Percentiles rank a stretch among this genome's conserved stretches.
phyloP scores from a whole-genome alignment of 2,329 filamentous ascomycete genomes.

The Proliferodiscus dingleyae region DNA sequence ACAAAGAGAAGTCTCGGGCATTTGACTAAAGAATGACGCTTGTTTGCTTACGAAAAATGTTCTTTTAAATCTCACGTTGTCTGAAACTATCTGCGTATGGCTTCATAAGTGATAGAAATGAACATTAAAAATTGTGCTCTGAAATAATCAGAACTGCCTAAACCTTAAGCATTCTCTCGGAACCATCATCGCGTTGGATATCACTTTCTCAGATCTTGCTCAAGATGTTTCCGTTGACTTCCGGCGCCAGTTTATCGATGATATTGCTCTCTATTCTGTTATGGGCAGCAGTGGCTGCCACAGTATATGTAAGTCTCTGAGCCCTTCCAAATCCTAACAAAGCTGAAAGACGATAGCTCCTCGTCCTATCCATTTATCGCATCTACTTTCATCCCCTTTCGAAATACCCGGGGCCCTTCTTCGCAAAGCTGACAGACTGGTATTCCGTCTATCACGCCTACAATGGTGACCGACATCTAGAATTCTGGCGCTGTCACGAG shows the following conservation, averaged over 20 bases:
- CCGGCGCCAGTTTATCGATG: not conserved
- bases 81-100: too few species aligned
- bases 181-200: too few species aligned
- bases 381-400: constrained; percentile 31
- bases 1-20: too few species aligned
- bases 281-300: not conserved
- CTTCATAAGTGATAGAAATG: too few species aligned
- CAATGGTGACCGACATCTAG: constrained; percentile 33
- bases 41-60: too few species aligned
- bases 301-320: not conserved
- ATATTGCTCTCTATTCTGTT: not conserved
- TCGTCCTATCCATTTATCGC: constrained; percentile 36
- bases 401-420: constrained; percentile 34
- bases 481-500: constrained; percentile 33
- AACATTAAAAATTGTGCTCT: too few species aligned
- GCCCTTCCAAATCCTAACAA: not conserved
- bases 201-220: too few species aligned
- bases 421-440: constrained; percentile 32
- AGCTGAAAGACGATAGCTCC: not conserved
- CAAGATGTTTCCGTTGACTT: not conserved
- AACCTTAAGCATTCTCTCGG: too few species aligned
- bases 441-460: constrained; percentile 33
- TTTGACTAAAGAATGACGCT: too few species aligned
- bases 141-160: too few species aligned
- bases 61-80: too few species aligned